These are phyloP conservation scores for Tritrichomonas musculus DNA, from an alignment of 208 protist species.

Conservation along the genomic window DNA sequence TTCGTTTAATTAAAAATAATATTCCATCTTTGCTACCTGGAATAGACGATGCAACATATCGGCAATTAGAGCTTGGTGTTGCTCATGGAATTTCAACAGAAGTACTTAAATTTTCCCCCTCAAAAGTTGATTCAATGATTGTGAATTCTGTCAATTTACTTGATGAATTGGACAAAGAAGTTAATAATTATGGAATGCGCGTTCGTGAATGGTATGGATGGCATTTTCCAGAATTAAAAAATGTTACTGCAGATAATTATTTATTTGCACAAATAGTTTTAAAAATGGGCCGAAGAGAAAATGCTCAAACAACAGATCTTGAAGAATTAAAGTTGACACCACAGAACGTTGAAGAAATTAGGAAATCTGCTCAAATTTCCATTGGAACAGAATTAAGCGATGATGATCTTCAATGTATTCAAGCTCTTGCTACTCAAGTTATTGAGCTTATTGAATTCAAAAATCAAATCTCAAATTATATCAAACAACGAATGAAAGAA, in stretches of 20 bases:
- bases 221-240: slow-evolving; percentile 97
- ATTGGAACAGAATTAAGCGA: slow-evolving; percentile 88
- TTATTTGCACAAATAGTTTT: slow-evolving; percentile 81
- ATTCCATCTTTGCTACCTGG: slow-evolving; percentile 69
- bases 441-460: slow-evolving; percentile 53
- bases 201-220: slow-evolving; percentile 94
- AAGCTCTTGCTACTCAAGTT: slow-evolving; percentile 46
- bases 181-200: slow-evolving; percentile 98
- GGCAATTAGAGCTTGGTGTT: slow-evolving; percentile 80
- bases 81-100: slow-evolving; percentile 94
- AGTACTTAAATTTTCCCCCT: slow-evolving; percentile 98
- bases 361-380: slow-evolving; percentile 82
- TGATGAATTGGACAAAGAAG: slow-evolving; percentile 98
- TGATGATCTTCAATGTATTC: slow-evolving; percentile 43
- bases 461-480: slow-evolving; percentile 71
- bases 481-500: slow-evolving; percentile 75
- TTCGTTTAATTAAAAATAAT: slow-evolving; percentile 82
- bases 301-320: slow-evolving; percentile 70
- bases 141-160: slow-evolving; percentile 96
- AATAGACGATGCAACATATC: slow-evolving; percentile 22
- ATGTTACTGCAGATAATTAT: slow-evolving; percentile 89
- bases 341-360: slow-evolving; percentile 62
- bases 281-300: slow-evolving; percentile 62
- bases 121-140: slow-evolving; percentile 99
- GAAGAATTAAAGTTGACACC: slow-evolving; percentile 79